Conservation (phyloP, 176 grass and related monocot genomes). For the Cenchrus purpureus region DNA sequence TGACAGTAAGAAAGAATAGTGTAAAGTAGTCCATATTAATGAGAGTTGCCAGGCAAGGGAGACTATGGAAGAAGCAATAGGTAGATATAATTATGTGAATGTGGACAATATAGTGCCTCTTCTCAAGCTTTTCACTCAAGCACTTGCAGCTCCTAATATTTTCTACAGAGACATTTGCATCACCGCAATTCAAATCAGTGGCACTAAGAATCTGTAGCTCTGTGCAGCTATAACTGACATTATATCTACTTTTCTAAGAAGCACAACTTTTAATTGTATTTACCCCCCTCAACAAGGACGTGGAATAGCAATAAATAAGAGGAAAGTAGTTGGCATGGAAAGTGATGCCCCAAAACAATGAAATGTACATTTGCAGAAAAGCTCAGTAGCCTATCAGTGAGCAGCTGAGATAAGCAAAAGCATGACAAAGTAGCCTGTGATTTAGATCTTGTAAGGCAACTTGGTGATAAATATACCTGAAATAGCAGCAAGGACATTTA, state of each 20-base stretch:
- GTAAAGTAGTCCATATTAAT: not conserved
- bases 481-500: constrained; percentile 7
- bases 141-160: not conserved
- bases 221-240: not conserved
- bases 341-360: not conserved
- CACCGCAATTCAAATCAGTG: not conserved
- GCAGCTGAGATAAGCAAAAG: not conserved
- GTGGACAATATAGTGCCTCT: not conserved
- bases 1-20: not conserved
- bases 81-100: not conserved
- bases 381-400: not conserved
- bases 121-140: constrained; percentile 4
- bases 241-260: constrained; percentile 1
- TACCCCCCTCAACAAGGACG: not conserved
- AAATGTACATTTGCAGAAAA: constrained; percentile 2
- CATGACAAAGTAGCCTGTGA: not conserved
- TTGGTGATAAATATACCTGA: not conserved
- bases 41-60: not conserved
- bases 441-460: not conserved
- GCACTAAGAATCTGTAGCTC: not conserved
- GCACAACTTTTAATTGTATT: not conserved
- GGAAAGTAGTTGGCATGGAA: not conserved
- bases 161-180: not conserved
- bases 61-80: not conserved
- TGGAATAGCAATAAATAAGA: not conserved